phyloP scores from a whole-genome alignment of 2,329 filamentous ascomycete species.

The Penicillium frequentans region DNA sequence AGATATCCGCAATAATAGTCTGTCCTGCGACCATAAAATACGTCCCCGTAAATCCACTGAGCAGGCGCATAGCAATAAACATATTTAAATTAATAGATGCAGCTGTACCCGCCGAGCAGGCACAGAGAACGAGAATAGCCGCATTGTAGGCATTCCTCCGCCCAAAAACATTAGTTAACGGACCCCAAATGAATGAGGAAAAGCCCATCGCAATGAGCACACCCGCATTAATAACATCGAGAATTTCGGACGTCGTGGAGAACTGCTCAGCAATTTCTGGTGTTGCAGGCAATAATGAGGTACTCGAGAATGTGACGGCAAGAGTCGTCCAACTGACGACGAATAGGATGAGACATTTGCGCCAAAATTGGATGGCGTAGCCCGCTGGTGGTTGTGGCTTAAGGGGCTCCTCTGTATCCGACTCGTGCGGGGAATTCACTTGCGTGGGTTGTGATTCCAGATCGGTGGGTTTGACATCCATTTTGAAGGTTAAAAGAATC shows the following conservation, averaged over 20 bases:
- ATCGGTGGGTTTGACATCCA: conserved; percentile 9
- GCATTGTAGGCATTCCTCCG: conserved; percentile 33
- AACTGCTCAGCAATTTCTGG: conserved; percentile 43
- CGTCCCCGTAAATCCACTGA: conserved; percentile 39
- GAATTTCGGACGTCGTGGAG: conserved; percentile 33
- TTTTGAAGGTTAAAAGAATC: neutral
- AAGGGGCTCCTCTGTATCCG: conserved; percentile 16
- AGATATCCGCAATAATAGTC: conserved; percentile 42
- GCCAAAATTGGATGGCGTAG: conserved; percentile 35
- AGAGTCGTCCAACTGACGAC: conserved; percentile 45
- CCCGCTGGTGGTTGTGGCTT: conserved; percentile 17
- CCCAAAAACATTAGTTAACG: conserved; percentile 31
- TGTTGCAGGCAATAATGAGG: conserved; percentile 41
- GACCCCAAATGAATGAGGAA: conserved; percentile 39
- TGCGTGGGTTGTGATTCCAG: conserved; percentile 17
- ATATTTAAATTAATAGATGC: conserved; percentile 30
- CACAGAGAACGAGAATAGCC: conserved; percentile 34
- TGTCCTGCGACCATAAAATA: conserved; percentile 43
- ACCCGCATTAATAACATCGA: conserved; percentile 40
- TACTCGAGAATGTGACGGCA: conserved; percentile 44
- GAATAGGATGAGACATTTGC: conserved; percentile 44
- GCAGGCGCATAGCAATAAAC: conserved; percentile 38
- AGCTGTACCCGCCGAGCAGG: conserved; percentile 34
- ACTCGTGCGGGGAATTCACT: conserved; percentile 13
- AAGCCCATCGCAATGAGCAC: conserved; percentile 41